These are phyloP conservation scores for Chytridium lagenaria DNA, from an alignment of 371 early-diverging fungal species.

Conservation along the genomic window DNA sequence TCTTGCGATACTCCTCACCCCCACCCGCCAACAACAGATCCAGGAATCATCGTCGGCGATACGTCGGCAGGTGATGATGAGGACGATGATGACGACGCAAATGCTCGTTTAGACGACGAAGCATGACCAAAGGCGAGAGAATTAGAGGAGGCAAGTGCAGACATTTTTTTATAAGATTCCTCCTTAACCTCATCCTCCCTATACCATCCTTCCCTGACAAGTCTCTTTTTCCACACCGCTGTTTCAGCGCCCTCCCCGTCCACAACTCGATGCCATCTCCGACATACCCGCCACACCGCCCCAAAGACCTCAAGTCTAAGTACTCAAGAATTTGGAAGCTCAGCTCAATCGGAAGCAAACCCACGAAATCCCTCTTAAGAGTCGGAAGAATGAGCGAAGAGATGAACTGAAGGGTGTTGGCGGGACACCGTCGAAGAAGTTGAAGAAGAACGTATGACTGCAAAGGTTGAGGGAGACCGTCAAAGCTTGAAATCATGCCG, in stretches of 20 bases:
- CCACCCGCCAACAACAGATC: too few species aligned
- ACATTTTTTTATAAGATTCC: neutral
- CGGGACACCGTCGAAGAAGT: slow-evolving; percentile 71
- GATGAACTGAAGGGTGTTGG: slow-evolving; percentile 79
- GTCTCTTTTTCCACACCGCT: slow-evolving; percentile 61
- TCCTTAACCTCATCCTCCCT: slow-evolving; percentile 57
- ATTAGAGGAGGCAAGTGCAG: too few species aligned
- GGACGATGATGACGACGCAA: too few species aligned
- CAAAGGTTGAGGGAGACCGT: slow-evolving; percentile 67
- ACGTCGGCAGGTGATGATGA: too few species aligned
- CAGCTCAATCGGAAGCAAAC: slow-evolving; percentile 78
- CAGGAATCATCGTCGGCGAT: too few species aligned
- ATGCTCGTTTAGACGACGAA: too few species aligned
- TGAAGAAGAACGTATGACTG: slow-evolving; percentile 79
- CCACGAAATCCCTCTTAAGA: slow-evolving; percentile 86
- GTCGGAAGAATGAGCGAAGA: slow-evolving; percentile 76
- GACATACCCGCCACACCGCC: slow-evolving; percentile 77
- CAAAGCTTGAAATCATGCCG: slow-evolving; percentile 64
- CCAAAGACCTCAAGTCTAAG: slow-evolving; percentile 78
- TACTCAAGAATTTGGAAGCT: slow-evolving; percentile 75
- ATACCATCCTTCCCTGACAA: slow-evolving; percentile 50
- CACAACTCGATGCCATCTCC: slow-evolving; percentile 75
- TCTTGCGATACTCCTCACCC: too few species aligned
- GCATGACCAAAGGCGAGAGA: too few species aligned
- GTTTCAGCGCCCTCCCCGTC: slow-evolving; percentile 68